Evolutionary conservation across 345 rosid species (phyloP).

Genomic region (Eucalyptus erythrocorys): DNA sequence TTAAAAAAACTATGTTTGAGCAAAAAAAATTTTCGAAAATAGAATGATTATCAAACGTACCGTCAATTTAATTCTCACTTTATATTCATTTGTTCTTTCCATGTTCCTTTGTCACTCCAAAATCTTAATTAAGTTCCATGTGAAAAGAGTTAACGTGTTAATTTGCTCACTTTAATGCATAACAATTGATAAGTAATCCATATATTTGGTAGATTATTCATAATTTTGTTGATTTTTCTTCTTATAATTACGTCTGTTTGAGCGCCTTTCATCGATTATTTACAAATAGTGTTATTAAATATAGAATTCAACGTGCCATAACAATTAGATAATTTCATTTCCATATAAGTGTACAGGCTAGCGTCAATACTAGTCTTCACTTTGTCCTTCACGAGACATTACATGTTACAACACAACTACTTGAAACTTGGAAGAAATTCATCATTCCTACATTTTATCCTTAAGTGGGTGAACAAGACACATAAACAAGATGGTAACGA

Average conservation of each 20-base stretch:
- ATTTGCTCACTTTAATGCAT: background rate
- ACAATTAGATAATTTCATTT: background rate
- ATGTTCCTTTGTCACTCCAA: background rate
- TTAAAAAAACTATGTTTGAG: rapidly evolving
- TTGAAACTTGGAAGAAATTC: background rate
- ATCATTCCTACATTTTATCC: background rate
- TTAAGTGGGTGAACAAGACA: background rate
- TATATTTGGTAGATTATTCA: background rate
- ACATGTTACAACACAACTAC: background rate
- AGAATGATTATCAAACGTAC: too few relatives aligned
- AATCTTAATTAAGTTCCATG: background rate
- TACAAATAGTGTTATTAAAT: background rate
- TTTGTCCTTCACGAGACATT: background rate
- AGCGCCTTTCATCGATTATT: background rate
- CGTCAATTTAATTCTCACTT: rapidly evolving
- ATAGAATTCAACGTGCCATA: background rate
- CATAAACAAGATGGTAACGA: background rate
- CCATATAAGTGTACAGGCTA: background rate
- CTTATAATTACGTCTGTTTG: background rate
- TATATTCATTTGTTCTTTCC: background rate
- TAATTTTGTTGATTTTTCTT: background rate
- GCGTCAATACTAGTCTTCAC: background rate
- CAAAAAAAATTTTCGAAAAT: rapidly evolving
- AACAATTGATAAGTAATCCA: background rate
- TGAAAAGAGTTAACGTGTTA: background rate